Conservation (phyloP, 140 eudicot genomes). For the Ambrosia hybrid region DNA sequence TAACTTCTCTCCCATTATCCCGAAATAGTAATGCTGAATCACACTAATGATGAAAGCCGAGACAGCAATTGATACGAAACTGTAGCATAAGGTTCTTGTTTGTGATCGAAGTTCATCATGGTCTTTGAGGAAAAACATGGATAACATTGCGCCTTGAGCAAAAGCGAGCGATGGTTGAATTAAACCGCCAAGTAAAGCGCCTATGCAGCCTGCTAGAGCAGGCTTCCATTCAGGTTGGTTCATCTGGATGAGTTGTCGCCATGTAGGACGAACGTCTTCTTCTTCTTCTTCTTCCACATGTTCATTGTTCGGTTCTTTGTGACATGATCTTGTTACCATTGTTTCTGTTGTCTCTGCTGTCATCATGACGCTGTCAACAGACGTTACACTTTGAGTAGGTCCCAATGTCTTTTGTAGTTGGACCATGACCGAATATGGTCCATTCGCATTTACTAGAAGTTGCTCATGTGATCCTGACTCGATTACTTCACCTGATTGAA, state of each 20-base stretch:
- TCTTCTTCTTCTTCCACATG: conserved; percentile 10
- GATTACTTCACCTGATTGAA: conserved; percentile 31
- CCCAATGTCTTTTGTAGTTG: conserved; percentile 8
- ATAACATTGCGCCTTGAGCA: conserved; percentile 37
- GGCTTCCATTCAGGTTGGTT: conserved; percentile 39
- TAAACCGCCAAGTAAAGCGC: conserved; percentile 34
- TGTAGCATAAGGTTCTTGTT: conserved; percentile 22
- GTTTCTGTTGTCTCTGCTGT: background rate
- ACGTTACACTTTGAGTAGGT: conserved; percentile 3
- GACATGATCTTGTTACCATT: background rate
- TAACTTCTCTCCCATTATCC: conserved; percentile 38
- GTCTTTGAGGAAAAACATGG: conserved; percentile 26
- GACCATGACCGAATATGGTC: conserved; percentile 28
- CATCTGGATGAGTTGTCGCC: conserved; percentile 29
- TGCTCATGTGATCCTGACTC: conserved; percentile 37
- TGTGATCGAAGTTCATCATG: conserved; percentile 27
- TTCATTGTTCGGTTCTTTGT: conserved; percentile 3
- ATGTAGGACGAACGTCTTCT: conserved; percentile 17
- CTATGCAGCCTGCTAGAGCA: conserved; percentile 33
- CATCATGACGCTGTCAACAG: background rate
- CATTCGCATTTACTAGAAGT: conserved; percentile 21
- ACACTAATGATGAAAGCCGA: conserved; percentile 20
- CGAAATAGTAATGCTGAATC: conserved; percentile 43
- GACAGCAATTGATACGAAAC: conserved; percentile 23
- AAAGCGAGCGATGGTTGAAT: conserved; percentile 35